These are phyloP conservation scores for Zygotorulaspora florentina DNA, from an alignment of 805 yeast genomes.

Conservation along the genomic window DNA sequence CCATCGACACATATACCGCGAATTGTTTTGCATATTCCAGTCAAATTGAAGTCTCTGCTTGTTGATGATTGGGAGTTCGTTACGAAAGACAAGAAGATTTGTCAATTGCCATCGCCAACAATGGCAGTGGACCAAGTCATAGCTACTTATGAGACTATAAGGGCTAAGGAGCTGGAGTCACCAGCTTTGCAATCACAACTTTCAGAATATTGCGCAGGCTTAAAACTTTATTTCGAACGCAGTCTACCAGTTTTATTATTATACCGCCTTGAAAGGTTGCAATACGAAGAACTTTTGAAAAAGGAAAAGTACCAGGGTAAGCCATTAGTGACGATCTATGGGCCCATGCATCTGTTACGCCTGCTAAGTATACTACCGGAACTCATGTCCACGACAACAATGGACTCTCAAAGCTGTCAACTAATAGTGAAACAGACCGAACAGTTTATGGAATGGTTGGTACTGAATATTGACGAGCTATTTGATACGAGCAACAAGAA, in stretches of 20 bases:
- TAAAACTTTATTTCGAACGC: conserved; percentile 69
- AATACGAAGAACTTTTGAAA: conserved; percentile 23
- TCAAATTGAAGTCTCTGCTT: conserved; percentile 59
- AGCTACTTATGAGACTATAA: conserved; percentile 42
- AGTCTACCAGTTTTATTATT: conserved; percentile 40
- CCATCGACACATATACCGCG: conserved; percentile 25
- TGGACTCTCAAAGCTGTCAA: conserved; percentile 65
- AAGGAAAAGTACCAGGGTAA: conserved; percentile 11
- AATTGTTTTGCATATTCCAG: conserved; percentile 56
- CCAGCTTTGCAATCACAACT: conserved; percentile 47
- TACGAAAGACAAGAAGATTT: conserved; percentile 72
- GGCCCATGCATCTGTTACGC: conserved; percentile 77
- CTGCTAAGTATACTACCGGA: conserved; percentile 78
- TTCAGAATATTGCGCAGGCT: conserved; percentile 66
- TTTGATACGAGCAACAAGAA: conserved; percentile 16
- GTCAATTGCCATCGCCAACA: conserved; percentile 56
- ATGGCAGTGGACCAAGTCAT: conserved; percentile 51
- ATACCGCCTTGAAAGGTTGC: conserved; percentile 32
- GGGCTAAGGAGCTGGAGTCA: conserved; percentile 27
- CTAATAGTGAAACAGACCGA: conserved; percentile 30
- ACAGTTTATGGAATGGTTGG: conserved; percentile 27
- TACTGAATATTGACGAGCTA: conserved; percentile 13
- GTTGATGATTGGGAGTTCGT: conserved; percentile 94
- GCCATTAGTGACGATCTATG: conserved; percentile 49
- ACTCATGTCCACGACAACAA: conserved; percentile 67